phyloP scores from a whole-genome alignment of 2,329 filamentous ascomycete species.

The Cladophialophora yegresii region DNA sequence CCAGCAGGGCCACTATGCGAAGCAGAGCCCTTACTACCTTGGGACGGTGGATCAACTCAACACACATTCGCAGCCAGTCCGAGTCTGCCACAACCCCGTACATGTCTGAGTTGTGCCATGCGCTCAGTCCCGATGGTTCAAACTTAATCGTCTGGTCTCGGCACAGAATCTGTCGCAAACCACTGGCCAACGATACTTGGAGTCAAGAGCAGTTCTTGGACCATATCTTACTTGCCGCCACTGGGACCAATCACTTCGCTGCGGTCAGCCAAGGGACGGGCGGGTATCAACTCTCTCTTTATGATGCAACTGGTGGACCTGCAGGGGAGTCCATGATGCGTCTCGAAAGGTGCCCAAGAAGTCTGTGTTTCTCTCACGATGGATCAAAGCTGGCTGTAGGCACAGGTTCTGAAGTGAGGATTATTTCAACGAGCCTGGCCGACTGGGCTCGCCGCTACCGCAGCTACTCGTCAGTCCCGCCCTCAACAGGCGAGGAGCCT shows the following conservation, averaged over 20 bases:
- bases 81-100: neutral
- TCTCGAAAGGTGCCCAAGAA: neutral
- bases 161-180: neutral
- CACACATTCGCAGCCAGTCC: conserved; percentile 2
- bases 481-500: neutral
- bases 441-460: neutral
- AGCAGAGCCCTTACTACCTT: neutral
- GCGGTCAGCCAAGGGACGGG: neutral
- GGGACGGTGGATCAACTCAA: neutral
- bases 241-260: conserved; percentile 7
- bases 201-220: conserved; percentile 1
- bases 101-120: neutral
- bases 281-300: neutral
- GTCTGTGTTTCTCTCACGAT: neutral
- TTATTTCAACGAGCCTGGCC: neutral
- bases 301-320: neutral
- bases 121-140: conserved; percentile 7
- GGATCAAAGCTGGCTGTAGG: conserved; percentile 9
- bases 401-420: conserved; percentile 1
- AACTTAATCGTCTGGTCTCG: conserved; percentile 13
- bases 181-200: neutral
- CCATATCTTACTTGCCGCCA: conserved; percentile 6
- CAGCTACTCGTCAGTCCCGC: neutral
- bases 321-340: conserved; percentile 1
- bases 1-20: neutral